phyloP scores from a whole-genome alignment of 768 basidiomycete genomes.

The Phallus indusiatus region DNA sequence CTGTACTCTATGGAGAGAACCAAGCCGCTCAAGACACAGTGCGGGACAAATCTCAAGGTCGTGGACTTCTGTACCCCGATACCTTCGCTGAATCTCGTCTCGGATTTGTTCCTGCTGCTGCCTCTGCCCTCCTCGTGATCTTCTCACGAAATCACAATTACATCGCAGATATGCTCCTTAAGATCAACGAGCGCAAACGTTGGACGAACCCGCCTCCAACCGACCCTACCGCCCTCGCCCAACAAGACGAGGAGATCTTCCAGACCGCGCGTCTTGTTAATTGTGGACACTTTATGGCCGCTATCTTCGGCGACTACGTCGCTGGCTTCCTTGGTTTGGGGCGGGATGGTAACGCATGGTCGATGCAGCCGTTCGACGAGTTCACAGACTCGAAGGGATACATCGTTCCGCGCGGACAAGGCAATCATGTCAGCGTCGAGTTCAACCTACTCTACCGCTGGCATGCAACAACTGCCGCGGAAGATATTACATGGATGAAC shows the following conservation, averaged over 20 bases:
- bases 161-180: conserved; percentile 41
- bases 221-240: conserved; percentile 12
- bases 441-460: conserved; percentile 21
- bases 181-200: conserved; percentile 43
- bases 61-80: conserved; percentile 45
- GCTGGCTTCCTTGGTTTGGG: conserved; percentile 46
- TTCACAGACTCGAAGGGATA: conserved; percentile 6
- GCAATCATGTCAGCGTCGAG: conserved; percentile 17
- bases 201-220: conserved; percentile 34
- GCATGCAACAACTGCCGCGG: conserved; percentile 15
- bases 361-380: conserved; percentile 41
- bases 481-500: conserved; percentile 18
- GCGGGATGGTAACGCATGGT: conserved; percentile 42
- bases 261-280: conserved; percentile 42
- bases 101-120: conserved; percentile 42
- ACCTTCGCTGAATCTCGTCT: conserved; percentile 44
- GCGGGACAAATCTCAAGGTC: conserved; percentile 36
- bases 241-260: conserved; percentile 50
- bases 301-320: conserved; percentile 51
- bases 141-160: conserved; percentile 55
- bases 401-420: conserved; percentile 16
- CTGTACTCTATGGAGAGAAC: conserved; percentile 45
- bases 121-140: conserved; percentile 43
- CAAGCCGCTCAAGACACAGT: conserved; percentile 30
- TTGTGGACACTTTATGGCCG: conserved; percentile 45